Evolutionary conservation across 345 rosid species (phyloP), one percentile per base, ranked within the genome.

Genomic region (Mallotus nudiflorus): DNA sequence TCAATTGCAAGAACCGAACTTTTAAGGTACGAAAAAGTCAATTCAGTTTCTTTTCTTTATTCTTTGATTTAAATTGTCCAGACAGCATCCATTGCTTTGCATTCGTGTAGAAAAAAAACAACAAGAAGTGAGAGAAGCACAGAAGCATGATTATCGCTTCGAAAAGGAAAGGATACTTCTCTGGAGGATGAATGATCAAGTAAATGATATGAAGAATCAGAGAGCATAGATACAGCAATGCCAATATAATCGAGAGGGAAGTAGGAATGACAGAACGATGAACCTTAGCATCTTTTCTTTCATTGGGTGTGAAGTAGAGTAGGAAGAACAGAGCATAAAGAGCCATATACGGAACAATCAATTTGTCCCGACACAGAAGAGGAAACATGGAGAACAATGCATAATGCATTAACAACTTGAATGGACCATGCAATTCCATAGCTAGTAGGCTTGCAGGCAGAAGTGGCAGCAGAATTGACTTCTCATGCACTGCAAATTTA

Each of bases 311-410:
- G 51, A 71, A 75, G 77, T 79, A 81, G 51, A 92, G 77, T 76
- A 89, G 73, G 74, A 81, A 51, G 65, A 78, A 85, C 70, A 89
- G 89, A 4, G 77, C 81, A 68, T 71, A 73, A 29, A 89, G 67
- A 48, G 85, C 83, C 45, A 81, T 33, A 64, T 87, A 92, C 19
- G 99, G 92, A 39, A 87, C 75, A 67, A 82, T 75, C 84, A 92
- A 86, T 69, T 85, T 82, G 84, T 96, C 99, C 16, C 89, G 90
- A 62, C 70, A 75, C 24, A 96, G 81, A 81, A 96, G 98, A 68
- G 98, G 99, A 76, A 90, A 87, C 97, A 90, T 89, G 6, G 98
- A 92, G 87, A 95, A 86, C 75, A 92, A 82, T 20, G 87, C 96
- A 48, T 80, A 84, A 73, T 86, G 88, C 37, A 86, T 86, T 58